phyloP scores from a whole-genome alignment of 2,329 filamentous ascomycete species.

The Alternaria ventricosa region DNA sequence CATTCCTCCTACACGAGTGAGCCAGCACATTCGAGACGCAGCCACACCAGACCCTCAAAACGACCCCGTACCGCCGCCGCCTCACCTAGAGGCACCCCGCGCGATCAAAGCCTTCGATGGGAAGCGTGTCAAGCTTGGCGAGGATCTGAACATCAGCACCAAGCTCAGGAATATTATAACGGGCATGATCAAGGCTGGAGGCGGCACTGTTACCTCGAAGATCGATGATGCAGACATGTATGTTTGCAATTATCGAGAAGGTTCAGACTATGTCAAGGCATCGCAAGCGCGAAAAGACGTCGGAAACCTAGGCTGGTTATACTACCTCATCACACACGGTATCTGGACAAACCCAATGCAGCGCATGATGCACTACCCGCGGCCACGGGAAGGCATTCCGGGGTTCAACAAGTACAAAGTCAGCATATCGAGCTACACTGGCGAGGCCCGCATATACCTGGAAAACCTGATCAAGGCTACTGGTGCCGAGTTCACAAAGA shows the following conservation, averaged over 20 bases:
- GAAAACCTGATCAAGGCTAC: constrained; percentile 87
- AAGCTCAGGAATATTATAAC: constrained; percentile 72
- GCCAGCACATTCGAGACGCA: constrained; percentile 43
- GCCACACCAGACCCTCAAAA: constrained; percentile 40
- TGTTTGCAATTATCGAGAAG: constrained; percentile 86
- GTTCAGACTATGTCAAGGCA: constrained; percentile 76
- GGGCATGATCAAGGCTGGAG: constrained; percentile 73
- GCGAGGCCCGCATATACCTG: constrained; percentile 89
- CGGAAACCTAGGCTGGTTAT: constrained; percentile 93
- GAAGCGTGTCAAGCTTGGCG: constrained; percentile 77
- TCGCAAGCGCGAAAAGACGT: constrained; percentile 81
- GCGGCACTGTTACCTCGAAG: constrained; percentile 70
- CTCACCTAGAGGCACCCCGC: constrained; percentile 31
- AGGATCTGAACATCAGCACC: constrained; percentile 73
- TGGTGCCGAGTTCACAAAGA: constrained; percentile 91
- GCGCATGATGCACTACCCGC: constrained; percentile 86
- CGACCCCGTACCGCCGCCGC: constrained; percentile 27
- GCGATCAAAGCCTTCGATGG: constrained; percentile 71
- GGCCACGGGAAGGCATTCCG: constrained; percentile 76
- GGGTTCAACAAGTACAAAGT: constrained; percentile 80
- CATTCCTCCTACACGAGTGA: constrained; percentile 57
- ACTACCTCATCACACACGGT: constrained; percentile 87
- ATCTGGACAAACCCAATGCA: constrained; percentile 85
- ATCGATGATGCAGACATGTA: constrained; percentile 80
- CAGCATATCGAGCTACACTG: constrained; percentile 94